These are phyloP conservation scores for Cicer pinnatifidum DNA, from an alignment of 306 rosid species.

Conservation along the genomic window DNA sequence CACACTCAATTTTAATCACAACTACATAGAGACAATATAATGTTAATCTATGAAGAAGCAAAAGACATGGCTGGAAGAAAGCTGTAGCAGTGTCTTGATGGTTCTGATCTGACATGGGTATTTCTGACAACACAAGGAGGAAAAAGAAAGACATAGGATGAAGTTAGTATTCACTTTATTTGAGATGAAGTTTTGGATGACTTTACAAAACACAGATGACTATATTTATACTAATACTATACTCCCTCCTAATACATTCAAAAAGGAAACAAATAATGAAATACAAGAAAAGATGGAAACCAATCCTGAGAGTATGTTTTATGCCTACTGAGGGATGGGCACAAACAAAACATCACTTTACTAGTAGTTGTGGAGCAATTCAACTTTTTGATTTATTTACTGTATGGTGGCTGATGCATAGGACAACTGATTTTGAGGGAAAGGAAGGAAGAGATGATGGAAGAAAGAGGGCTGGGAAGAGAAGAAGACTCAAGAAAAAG, in stretches of 20 bases:
- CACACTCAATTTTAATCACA: slow-evolving; percentile 4
- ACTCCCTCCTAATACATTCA: slow-evolving; percentile 10
- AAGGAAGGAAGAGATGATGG: background rate
- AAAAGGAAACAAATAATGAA: background rate
- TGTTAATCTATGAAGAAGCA: background rate
- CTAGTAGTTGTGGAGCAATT: background rate
- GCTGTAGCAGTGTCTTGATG: background rate
- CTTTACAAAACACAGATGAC: background rate
- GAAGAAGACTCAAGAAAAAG: background rate
- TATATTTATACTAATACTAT: background rate
- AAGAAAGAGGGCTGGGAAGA: too few species aligned
- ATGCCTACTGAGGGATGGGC: background rate
- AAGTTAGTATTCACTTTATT: background rate
- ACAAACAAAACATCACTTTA: background rate
- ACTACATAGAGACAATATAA: slow-evolving; percentile 10
- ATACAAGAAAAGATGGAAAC: slow-evolving; percentile 8
- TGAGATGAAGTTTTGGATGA: background rate
- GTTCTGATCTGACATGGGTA: background rate
- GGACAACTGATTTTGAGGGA: background rate
- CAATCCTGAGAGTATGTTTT: background rate
- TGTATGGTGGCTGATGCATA: background rate
- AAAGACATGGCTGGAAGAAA: background rate
- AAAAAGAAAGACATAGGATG: background rate
- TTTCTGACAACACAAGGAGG: background rate
- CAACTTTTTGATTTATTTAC: slow-evolving; percentile 2